A percentile compares a stretch with the other conserved stretches of the same genome.
Evolutionary conservation across 495 filamentous ascomycete genomes (phyloP).

Genomic region (Penicillium herquei): DNA sequence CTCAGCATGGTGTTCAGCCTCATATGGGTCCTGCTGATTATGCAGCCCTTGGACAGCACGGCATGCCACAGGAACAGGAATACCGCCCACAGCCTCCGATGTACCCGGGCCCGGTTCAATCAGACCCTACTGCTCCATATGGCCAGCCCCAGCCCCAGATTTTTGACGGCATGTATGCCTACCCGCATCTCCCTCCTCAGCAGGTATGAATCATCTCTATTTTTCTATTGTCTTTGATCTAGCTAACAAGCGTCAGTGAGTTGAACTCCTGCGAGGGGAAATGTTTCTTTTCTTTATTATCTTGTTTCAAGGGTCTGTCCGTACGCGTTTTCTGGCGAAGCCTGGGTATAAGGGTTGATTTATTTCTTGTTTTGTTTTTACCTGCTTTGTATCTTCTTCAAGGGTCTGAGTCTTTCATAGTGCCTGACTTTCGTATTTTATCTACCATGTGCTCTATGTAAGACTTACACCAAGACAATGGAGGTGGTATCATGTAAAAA

Average conservation of each 20-base stretch:
- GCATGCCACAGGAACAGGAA: conserved; percentile 68
- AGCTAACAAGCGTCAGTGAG: conserved; percentile 4
- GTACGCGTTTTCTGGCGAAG: conserved; percentile 20
- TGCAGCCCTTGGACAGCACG: conserved; percentile 55
- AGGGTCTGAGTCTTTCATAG: too few species aligned
- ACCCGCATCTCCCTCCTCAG: conserved; percentile 76
- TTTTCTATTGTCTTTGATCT: background rate
- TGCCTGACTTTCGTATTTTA: too few species aligned
- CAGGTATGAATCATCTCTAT: conserved; percentile 57
- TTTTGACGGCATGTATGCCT: conserved; percentile 87
- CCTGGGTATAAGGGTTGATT: conserved; percentile 11
- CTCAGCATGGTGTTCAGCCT: conserved; percentile 57
- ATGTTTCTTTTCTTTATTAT: background rate
- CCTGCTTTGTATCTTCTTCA: background rate
- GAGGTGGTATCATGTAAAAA: too few species aligned
- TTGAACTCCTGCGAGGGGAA: background rate
- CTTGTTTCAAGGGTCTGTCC: conserved; percentile 13
- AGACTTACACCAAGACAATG: too few species aligned
- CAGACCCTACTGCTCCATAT: conserved; percentile 66
- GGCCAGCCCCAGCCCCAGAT: conserved; percentile 74
- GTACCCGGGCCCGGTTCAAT: conserved; percentile 74
- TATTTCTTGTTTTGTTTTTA: background rate
- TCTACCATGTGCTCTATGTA: too few species aligned
- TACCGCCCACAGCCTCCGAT: conserved; percentile 73
- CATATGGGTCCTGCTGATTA: conserved; percentile 72